These are phyloP conservation scores for Sicyos edulis DNA, from an alignment of 306 rosid genomes.

Conservation along the genomic window DNA sequence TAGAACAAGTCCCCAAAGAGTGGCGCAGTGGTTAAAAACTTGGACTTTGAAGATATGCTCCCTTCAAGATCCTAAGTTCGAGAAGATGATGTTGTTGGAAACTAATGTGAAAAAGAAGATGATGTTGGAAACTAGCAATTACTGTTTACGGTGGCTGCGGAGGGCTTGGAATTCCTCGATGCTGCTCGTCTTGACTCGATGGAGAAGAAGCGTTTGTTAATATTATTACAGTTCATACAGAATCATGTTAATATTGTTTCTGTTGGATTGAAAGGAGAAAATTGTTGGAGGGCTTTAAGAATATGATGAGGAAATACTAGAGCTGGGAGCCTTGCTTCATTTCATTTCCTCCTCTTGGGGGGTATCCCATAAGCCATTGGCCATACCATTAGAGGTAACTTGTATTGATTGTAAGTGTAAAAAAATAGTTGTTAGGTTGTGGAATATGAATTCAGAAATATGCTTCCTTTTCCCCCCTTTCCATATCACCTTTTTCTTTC, in stretches of 20 bases:
- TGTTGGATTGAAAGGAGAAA: constrained; percentile 8
- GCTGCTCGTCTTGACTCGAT: too few species aligned
- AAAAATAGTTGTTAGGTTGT: not conserved
- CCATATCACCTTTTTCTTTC: not conserved
- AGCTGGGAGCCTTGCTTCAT: not conserved
- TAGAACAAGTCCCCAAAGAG: too few species aligned
- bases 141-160: not conserved
- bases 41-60: too few species aligned
- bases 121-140: not conserved
- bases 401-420: constrained; percentile 2
- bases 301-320: too few species aligned
- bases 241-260: constrained; percentile 12
- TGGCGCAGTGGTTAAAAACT: too few species aligned
- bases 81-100: too few species aligned
- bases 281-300: not conserved
- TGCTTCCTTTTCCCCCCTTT: not conserved
- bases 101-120: constrained; percentile 33
- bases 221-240: constrained; percentile 10
- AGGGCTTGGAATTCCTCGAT: not conserved
- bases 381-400: constrained; percentile 12
- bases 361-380: not conserved
- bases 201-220: constrained; percentile 6
- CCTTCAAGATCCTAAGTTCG: too few species aligned
- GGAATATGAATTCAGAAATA: not conserved
- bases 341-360: constrained; percentile 3